phyloP scores from a whole-genome alignment of 495 filamentous ascomycete genomes.

The Daldinia concentrica region DNA sequence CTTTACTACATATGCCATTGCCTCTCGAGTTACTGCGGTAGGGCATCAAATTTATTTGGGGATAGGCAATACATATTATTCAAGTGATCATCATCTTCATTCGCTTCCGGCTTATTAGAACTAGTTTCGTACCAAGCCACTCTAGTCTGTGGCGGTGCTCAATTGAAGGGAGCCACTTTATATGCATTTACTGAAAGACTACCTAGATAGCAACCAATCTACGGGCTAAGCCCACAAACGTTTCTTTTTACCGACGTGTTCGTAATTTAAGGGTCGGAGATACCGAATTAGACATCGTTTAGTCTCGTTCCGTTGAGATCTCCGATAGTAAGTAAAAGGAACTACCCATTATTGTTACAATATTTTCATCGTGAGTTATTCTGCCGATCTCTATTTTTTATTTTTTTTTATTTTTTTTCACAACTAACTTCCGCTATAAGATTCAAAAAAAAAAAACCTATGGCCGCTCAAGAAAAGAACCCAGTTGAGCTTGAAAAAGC shows the following conservation, averaged over 20 bases:
- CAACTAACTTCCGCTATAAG: background rate
- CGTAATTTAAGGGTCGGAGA: slow-evolving; percentile 1
- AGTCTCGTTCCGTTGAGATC: background rate
- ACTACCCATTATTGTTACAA: background rate
- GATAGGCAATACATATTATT: too few species aligned
- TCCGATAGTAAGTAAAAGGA: background rate
- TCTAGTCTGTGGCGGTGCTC: background rate
- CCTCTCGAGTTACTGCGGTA: too few species aligned
- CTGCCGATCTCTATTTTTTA: background rate
- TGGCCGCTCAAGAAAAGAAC: slow-evolving; percentile 57
- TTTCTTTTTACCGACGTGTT: slow-evolving; percentile 12
- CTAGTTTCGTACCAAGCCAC: background rate
- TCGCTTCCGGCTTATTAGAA: background rate
- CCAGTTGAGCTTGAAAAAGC: slow-evolving; percentile 57
- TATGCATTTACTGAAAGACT: background rate
- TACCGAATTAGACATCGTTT: background rate
- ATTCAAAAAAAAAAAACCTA: slow-evolving; percentile 8
- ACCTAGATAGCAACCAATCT: background rate
- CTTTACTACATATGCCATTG: too few species aligned
- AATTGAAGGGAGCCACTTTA: background rate
- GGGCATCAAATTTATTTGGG: too few species aligned
- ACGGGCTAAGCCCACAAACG: slow-evolving; percentile 14
- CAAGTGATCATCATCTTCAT: too few species aligned
- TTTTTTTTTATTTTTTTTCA: too few species aligned
- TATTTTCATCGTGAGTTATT: background rate